Conservation (phyloP, 306 rosid genomes). For the Cucumis cinereus region DNA sequence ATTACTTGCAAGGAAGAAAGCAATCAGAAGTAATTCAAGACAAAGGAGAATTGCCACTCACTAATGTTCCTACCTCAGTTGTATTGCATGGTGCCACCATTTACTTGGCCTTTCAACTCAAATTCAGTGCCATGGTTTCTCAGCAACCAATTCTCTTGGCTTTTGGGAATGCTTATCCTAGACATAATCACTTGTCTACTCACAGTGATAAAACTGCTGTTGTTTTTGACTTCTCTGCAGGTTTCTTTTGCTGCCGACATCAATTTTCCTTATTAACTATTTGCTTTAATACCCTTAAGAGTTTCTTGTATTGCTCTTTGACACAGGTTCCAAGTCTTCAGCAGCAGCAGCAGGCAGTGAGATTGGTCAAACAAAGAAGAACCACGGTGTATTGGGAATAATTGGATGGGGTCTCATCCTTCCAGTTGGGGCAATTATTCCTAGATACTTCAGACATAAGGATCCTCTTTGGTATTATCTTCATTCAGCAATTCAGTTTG, state of each 20-base stretch:
- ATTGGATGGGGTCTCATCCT: conserved; percentile 89
- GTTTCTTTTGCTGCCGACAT: conserved; percentile 15
- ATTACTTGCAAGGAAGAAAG: conserved; percentile 60
- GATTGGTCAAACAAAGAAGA: conserved; percentile 53
- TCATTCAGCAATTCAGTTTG: conserved; percentile 67
- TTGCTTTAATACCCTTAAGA: background rate
- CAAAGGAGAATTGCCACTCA: conserved; percentile 91
- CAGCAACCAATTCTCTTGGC: conserved; percentile 78
- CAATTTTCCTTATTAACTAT: background rate
- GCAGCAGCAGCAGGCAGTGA: conserved; percentile 22
- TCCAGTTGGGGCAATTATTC: conserved; percentile 80
- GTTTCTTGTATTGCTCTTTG: background rate
- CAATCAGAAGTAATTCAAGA: conserved; percentile 50
- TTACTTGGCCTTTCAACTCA: conserved; percentile 81
- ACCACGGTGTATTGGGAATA: conserved; percentile 74
- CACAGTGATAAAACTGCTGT: conserved; percentile 59
- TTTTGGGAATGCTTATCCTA: conserved; percentile 44
- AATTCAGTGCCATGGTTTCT: conserved; percentile 33
- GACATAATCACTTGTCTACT: conserved; percentile 40
- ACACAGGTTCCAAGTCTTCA: conserved; percentile 36
- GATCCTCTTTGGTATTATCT: conserved; percentile 94
- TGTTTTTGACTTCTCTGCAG: conserved; percentile 71
- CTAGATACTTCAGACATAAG: conserved; percentile 86
- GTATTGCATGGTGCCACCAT: conserved; percentile 80
- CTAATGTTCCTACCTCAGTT: conserved; percentile 65